A percentile compares a stretch with the other conserved stretches of the same genome.
Conservation (phyloP, 805 yeast genomes). For the Lachancea meyersii region DNA sequence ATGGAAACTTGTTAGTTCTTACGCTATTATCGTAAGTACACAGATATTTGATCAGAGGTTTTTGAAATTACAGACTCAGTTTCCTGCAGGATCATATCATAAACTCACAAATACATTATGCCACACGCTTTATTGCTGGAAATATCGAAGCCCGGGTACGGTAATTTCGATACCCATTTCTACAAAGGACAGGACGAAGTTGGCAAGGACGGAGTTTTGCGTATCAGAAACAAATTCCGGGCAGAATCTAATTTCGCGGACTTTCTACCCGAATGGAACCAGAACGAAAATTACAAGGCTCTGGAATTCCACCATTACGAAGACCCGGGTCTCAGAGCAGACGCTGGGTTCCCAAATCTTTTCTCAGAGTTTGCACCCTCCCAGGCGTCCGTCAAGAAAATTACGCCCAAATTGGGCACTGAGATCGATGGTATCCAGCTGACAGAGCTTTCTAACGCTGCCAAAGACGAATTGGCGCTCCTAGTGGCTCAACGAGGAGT, state of each 20-base stretch:
- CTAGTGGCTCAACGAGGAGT: slow-evolving; percentile 66
- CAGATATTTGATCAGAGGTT: too few relatives aligned
- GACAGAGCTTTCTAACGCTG: slow-evolving; percentile 45
- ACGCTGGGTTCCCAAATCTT: slow-evolving; percentile 17
- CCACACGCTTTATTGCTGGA: neutral
- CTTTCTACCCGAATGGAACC: slow-evolving; percentile 31
- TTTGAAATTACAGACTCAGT: neutral
- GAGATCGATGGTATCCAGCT: slow-evolving; percentile 58
- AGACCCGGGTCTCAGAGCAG: slow-evolving; percentile 22
- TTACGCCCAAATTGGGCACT: slow-evolving; percentile 68
- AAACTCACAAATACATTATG: neutral
- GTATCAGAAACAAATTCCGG: slow-evolving; percentile 19
- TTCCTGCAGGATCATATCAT: neutral
- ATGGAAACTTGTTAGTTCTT: too few relatives aligned
- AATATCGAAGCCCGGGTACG: slow-evolving; percentile 11
- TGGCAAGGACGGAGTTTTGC: slow-evolving; percentile 28
- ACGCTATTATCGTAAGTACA: too few relatives aligned
- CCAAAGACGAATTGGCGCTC: slow-evolving; percentile 64
- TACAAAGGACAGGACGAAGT: slow-evolving; percentile 22
- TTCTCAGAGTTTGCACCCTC: slow-evolving; percentile 20
- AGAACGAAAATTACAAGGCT: slow-evolving; percentile 18
- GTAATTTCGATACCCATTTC: slow-evolving; percentile 28
- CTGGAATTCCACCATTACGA: slow-evolving; percentile 14
- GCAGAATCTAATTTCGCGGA: slow-evolving; percentile 20
- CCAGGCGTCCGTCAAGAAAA: slow-evolving; percentile 31